A percentile compares a stretch with the other conserved stretches of the same genome.
phyloP scores from a whole-genome alignment of 225 moss, liverwort and hornwort genomes.

The Antitrichia curtipendula region DNA sequence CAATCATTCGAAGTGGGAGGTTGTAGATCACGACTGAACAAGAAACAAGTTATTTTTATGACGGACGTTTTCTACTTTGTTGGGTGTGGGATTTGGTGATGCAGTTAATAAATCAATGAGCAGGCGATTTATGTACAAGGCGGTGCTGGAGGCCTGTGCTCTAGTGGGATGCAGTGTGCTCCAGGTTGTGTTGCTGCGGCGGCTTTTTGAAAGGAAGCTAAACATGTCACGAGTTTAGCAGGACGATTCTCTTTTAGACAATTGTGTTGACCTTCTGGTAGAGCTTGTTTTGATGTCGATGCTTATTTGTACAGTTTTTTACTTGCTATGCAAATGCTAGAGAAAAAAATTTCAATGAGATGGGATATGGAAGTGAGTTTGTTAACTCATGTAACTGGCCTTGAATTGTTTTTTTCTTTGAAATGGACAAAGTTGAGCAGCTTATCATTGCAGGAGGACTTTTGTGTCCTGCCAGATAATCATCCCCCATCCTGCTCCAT shows the following conservation, averaged over 20 bases:
- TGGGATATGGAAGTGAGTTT: neutral
- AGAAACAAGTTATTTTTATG: neutral
- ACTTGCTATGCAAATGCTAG: neutral
- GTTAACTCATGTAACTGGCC: neutral
- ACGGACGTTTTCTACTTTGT: neutral
- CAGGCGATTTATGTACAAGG: conserved; percentile 65
- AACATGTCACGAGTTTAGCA: conserved; percentile 53
- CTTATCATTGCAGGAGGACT: neutral
- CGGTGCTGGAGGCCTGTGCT: conserved; percentile 46
- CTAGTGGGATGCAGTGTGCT: conserved; percentile 62
- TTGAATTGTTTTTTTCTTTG: neutral
- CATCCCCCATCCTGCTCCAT: neutral
- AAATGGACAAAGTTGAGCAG: neutral
- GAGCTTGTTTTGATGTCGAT: neutral
- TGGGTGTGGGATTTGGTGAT: neutral
- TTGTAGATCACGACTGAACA: neutral
- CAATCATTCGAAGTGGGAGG: neutral
- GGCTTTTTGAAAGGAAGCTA: conserved; percentile 62
- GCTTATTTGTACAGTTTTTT: conserved; percentile 6
- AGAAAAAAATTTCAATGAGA: neutral
- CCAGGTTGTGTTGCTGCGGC: conserved; percentile 69
- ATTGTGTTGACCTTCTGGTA: neutral
- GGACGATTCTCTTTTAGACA: neutral
- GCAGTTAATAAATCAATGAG: conserved; percentile 61
- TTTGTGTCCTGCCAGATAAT: neutral